Conservation (phyloP, 2,329 filamentous ascomycete species). For the Cytospora piceae region DNA sequence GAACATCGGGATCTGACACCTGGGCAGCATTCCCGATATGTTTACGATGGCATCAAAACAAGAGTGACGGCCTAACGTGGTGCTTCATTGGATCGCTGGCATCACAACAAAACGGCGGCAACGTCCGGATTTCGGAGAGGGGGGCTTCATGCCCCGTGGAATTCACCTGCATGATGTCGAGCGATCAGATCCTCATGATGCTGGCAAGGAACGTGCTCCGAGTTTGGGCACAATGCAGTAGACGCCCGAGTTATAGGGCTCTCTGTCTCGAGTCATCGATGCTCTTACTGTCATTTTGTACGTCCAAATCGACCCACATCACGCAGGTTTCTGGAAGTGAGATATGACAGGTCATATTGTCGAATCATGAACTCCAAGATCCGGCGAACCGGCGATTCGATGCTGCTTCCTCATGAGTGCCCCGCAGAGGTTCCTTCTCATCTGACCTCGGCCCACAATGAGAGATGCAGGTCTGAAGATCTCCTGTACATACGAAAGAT, state of each 20-base stretch:
- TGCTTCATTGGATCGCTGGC: not conserved
- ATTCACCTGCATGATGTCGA: not conserved
- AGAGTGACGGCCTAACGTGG: not conserved
- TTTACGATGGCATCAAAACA: not conserved
- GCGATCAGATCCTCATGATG: not conserved
- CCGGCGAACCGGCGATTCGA: conserved; percentile 12
- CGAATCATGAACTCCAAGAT: conserved; percentile 19
- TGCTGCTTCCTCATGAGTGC: conserved; percentile 8
- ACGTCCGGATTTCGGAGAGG: not conserved
- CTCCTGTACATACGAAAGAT: not conserved
- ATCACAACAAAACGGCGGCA: not conserved
- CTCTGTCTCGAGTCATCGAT: conserved; percentile 18
- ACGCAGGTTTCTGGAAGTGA: conserved; percentile 9
- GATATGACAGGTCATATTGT: conserved; percentile 19
- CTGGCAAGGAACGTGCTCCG: not conserved
- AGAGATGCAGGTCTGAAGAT: conserved; percentile 6
- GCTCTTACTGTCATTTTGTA: conserved; percentile 3
- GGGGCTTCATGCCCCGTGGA: not conserved
- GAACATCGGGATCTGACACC: conserved; percentile 6
- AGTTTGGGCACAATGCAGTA: conserved; percentile 1
- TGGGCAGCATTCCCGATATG: not conserved
- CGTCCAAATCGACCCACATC: conserved; percentile 11
- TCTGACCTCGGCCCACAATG: conserved; percentile 7
- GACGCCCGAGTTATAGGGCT: not conserved
- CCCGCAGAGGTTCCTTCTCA: conserved; percentile 16